These are phyloP conservation scores for Purpureocillium takamizusanense DNA, from an alignment of 2,329 filamentous ascomycete genomes.

Conservation along the genomic window DNA sequence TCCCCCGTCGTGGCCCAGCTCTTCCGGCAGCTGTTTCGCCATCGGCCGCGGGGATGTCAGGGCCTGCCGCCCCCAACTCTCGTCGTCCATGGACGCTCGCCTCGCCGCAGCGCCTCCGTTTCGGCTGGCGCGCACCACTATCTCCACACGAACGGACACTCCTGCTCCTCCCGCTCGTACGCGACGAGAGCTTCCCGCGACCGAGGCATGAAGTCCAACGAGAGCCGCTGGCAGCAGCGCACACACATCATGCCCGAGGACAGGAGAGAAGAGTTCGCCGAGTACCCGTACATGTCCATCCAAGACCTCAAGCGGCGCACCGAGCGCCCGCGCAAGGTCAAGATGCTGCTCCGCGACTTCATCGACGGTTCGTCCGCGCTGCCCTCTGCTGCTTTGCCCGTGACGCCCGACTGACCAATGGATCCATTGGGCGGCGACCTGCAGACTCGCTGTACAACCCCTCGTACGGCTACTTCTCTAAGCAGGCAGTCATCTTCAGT, in stretches of 20 bases:
- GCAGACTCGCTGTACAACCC: conserved; percentile 90
- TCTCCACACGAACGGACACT: too few relatives aligned
- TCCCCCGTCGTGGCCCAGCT: conserved; percentile 68
- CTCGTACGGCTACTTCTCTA: conserved; percentile 91
- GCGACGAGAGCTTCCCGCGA: conserved; percentile 21
- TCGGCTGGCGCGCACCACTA: too few relatives aligned
- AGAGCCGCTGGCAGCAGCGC: conserved; percentile 80
- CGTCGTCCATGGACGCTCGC: too few relatives aligned
- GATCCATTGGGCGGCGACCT: conserved; percentile 3
- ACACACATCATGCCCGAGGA: conserved; percentile 67
- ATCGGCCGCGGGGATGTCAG: conserved; percentile 32
- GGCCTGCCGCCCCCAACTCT: conserved; percentile 8
- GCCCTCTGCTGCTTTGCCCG: conserved; percentile 16
- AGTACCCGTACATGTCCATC: conserved; percentile 80
- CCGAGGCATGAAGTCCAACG: conserved; percentile 39
- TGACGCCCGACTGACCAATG: conserved; percentile 4
- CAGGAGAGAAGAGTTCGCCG: conserved; percentile 68
- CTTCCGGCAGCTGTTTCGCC: conserved; percentile 77
- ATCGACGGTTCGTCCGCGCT: conserved; percentile 84
- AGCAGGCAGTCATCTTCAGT: conserved; percentile 91
- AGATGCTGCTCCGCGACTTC: conserved; percentile 97
- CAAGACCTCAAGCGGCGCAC: conserved; percentile 61
- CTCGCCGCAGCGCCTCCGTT: too few relatives aligned
- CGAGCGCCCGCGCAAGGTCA: conserved; percentile 76
- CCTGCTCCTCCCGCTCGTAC: conserved; percentile 13